Base-by-base conservation (phyloP, 148 eudicot species). In the Hydrangea macrophylla region DNA sequence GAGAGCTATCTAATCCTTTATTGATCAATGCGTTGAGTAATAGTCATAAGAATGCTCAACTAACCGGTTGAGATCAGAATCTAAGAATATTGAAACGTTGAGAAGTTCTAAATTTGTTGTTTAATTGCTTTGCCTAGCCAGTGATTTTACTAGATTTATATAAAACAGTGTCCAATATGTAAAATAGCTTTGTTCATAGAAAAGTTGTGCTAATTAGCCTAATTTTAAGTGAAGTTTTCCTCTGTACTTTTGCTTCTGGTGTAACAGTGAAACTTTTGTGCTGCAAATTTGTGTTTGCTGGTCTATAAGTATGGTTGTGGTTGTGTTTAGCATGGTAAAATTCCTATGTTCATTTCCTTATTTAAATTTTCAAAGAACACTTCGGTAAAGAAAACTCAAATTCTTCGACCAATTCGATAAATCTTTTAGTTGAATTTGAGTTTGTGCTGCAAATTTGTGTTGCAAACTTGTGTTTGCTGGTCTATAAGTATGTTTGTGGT, bases 1-100 rank as follows among this genome's bases (percentile, higher is more conserved):
- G 72, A 77, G 35, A 63, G 69, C 10, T 31, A 20, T 27, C 31
- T n/a, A n/a, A n/a, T n/a, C n/a, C n/a, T 35, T 68, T 27, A 35
- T 7, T 9, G 5, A 1, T n/a, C 27, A 11, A n/a, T 57, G 15
- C 4, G 35, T 37, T 26, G 2, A 27, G 37, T 39, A 17, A 40
- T 50, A 36, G n/a, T 24, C 45, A 24, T 51, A 31, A 37, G 59
- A 53, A 45, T 67, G 51, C 62, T 56, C 39, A 39, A 56, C 33
- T 56, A 2, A 36, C 60, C 10, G 60, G 60, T 36, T 55, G 59
- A 54, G 45, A 35, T 33, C 17, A 24, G 59, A 67, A 67, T 36
- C 51, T 9, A 55, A 24, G 70, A 32, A 33, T 25, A 9, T 48
- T 23, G 33, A 15, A n/a, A 10, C n/a, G n/a, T n/a, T 32, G 53